Conservation (phyloP, 176 grass and related monocot genomes). For the Saccharum officinarum region DNA sequence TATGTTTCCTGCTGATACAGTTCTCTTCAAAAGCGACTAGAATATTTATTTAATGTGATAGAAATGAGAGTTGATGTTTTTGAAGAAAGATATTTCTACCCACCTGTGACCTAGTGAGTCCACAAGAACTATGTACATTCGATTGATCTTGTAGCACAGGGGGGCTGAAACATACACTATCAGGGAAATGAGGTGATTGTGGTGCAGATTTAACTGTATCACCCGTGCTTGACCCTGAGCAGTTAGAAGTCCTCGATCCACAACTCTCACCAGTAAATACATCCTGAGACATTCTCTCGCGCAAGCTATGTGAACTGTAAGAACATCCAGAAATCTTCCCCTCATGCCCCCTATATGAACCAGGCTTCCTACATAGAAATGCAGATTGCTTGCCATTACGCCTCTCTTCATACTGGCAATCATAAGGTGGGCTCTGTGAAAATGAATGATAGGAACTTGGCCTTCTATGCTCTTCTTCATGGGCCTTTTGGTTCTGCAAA, state of each 20-base stretch:
- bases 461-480: slow-evolving; percentile 82
- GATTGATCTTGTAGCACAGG: slow-evolving; percentile 33
- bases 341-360: slow-evolving; percentile 70
- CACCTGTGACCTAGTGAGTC: slow-evolving; percentile 37
- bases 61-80: background rate
- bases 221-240: slow-evolving; percentile 52
- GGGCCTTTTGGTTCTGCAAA: slow-evolving; percentile 59
- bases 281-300: slow-evolving; percentile 57
- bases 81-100: slow-evolving; percentile 14
- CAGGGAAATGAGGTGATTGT: slow-evolving; percentile 61
- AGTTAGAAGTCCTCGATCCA: slow-evolving; percentile 56
- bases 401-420: slow-evolving; percentile 86
- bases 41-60: slow-evolving; percentile 8
- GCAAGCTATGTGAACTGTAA: slow-evolving; percentile 56
- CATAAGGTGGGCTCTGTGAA: slow-evolving; percentile 92
- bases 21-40: slow-evolving; percentile 52
- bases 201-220: slow-evolving; percentile 38
- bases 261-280: slow-evolving; percentile 55
- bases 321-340: slow-evolving; percentile 68
- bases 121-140: slow-evolving; percentile 19
- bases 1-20: slow-evolving; percentile 49
- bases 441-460: slow-evolving; percentile 87
- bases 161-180: slow-evolving; percentile 43
- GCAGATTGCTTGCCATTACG: slow-evolving; percentile 53
- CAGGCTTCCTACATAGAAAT: slow-evolving; percentile 78